Base-by-base conservation (phyloP, 257 asterid species). In the Penstemon davidsonii region DNA sequence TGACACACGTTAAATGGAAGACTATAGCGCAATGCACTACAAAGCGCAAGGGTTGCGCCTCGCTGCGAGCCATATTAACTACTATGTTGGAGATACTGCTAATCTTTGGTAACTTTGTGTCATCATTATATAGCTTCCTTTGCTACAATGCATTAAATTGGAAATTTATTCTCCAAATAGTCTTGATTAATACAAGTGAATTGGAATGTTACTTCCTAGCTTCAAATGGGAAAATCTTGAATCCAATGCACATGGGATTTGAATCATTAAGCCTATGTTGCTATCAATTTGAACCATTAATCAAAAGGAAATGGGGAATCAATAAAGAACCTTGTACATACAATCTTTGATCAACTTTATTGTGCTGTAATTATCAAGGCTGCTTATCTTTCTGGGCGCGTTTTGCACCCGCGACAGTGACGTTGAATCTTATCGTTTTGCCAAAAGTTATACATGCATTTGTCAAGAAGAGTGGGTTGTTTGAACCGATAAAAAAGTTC, bases 261-360 rank as follows among this genome's bases (percentile, higher is more conserved):
- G 54, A 49, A 49, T 33, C 38, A 33, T 55, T 19, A 25, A 42
- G 8, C 33, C 33, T 42, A 7, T 41, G 11, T 67, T 55, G 44
- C 53, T 42, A 53, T 4, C 12, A 2, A 54, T 41, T 43, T 57
- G 40, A 47, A 51, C 43, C 62, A 70, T 60, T 40, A 56, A 60
- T 60, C 55, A 19, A 43, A 56, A 56, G 47, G 47, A 7, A 15
- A 58, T 58, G 50, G 7, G n/a, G 46, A 45, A 54, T 18, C 56
- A 6, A 2, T n/a, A 39, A 49, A 68, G 42, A 61, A 46, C 39
- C 41, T 19, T 38, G 65, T 53, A 55, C 57, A 6, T 13, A 11
- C 79, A 67, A 78, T 50, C 36, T 53, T 73, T 66, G 71, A 70
- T 67, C 56, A 73, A 57, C 79, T 47, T 71, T 41, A 61, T 72